phyloP scores from a whole-genome alignment of 257 asterid species.

The Rauvolfia tetraphylla region DNA sequence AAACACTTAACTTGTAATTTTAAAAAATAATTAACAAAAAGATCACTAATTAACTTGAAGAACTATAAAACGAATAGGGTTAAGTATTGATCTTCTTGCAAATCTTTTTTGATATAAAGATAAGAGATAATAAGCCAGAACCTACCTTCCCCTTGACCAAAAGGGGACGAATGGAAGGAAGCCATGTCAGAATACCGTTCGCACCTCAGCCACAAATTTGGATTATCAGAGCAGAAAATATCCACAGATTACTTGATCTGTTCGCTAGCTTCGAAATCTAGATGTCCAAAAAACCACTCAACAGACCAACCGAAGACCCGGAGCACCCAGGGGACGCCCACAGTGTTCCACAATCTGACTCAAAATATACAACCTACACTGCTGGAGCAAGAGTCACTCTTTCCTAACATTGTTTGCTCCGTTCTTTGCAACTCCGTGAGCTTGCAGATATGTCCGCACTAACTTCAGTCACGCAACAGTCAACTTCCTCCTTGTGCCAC shows the following conservation, averaged over 20 bases:
- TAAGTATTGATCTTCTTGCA: background rate
- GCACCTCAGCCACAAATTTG: slow-evolving; percentile 58
- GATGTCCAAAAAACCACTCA: slow-evolving; percentile 7
- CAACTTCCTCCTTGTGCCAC: slow-evolving; percentile 35
- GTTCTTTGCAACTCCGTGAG: slow-evolving; percentile 15
- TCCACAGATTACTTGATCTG: slow-evolving; percentile 38
- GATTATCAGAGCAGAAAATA: slow-evolving; percentile 51
- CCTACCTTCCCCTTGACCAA: background rate
- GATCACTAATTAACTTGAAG: too few species aligned
- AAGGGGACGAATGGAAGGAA: slow-evolving; percentile 4
- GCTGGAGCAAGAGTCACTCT: background rate
- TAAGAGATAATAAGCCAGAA: background rate
- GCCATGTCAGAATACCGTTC: slow-evolving; percentile 13
- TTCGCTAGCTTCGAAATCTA: slow-evolving; percentile 23
- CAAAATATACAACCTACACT: background rate
- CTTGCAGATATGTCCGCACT: slow-evolving; percentile 45
- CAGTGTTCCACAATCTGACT: background rate
- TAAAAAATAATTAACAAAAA: too few species aligned
- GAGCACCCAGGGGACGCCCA: background rate
- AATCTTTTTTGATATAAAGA: background rate
- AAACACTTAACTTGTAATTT: too few species aligned
- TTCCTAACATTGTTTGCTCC: background rate
- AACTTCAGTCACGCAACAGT: slow-evolving; percentile 43
- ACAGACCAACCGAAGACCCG: slow-evolving; percentile 6
- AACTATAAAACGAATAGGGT: too few species aligned